Conservation (phyloP, 129 eudicot genomes). For the Arctium lappa region DNA sequence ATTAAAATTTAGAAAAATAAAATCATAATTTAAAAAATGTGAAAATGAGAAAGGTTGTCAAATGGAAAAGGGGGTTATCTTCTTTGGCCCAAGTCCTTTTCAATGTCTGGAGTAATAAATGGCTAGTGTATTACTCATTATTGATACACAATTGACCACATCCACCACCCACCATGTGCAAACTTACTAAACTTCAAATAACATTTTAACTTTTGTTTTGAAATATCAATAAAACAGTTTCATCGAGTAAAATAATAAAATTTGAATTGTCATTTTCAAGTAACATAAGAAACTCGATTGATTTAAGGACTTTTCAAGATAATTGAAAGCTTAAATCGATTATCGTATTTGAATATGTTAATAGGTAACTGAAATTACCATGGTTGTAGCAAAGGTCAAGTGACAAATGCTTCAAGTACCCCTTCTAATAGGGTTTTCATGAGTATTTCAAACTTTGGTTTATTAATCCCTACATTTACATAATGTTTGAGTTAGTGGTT, state of each 20-base stretch:
- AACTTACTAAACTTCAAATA: constrained; percentile 3
- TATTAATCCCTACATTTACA: background rate
- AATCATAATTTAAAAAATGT: background rate
- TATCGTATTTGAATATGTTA: background rate
- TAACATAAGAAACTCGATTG: too few species aligned
- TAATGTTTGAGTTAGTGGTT: background rate
- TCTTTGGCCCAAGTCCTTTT: constrained; percentile 38
- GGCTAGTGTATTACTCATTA: constrained; percentile 22
- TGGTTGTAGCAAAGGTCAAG: background rate
- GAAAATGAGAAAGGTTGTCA: constrained; percentile 32
- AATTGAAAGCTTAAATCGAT: background rate
- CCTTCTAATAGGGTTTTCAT: background rate
- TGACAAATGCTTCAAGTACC: background rate
- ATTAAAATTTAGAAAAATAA: background rate
- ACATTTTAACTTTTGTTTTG: background rate
- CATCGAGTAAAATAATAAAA: too few species aligned
- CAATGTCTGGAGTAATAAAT: constrained; percentile 41
- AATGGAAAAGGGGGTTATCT: constrained; percentile 25
- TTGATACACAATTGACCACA: constrained; percentile 25
- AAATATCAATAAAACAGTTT: background rate
- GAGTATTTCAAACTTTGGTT: background rate
- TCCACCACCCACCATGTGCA: constrained; percentile 27
- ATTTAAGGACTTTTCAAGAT: background rate
- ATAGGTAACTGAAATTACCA: background rate
- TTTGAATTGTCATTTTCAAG: background rate